Percentiles rank a stretch among this genome's conserved stretches.
Conservation (phyloP, 2,329 filamentous ascomycete genomes). For the Xylariaceae sp. region DNA sequence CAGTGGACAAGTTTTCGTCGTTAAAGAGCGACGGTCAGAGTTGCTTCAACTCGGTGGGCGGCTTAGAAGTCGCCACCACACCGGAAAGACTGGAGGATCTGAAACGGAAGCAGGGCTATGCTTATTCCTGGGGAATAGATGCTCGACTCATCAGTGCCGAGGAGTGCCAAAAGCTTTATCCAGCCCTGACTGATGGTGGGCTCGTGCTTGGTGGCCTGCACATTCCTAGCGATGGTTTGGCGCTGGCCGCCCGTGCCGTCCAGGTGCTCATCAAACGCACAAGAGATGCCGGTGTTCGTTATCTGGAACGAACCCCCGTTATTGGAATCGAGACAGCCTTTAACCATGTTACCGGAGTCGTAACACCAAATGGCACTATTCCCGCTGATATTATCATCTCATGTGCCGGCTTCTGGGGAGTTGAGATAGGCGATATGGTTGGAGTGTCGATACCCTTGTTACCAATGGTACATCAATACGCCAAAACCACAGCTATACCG, state of each 20-base stretch:
- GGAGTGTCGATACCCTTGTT: constrained; percentile 18
- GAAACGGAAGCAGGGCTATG: constrained; percentile 19
- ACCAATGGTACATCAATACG: constrained; percentile 20
- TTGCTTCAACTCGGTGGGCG: constrained; percentile 20
- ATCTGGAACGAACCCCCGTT: constrained; percentile 16
- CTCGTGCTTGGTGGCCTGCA: constrained; percentile 17
- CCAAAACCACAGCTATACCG: constrained; percentile 15
- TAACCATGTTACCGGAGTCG: constrained; percentile 15
- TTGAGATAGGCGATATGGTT: constrained; percentile 19
- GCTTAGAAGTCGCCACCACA: constrained; percentile 19
- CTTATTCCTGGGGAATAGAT: constrained; percentile 18
- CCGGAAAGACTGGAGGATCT: constrained; percentile 18
- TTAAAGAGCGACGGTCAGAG: constrained; percentile 15
- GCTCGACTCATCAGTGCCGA: constrained; percentile 14
- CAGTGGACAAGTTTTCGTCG: constrained; percentile 15
- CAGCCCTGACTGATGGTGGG: constrained; percentile 12
- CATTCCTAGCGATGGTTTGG: constrained; percentile 18
- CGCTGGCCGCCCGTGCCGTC: constrained; percentile 16
- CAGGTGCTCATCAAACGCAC: constrained; percentile 18
- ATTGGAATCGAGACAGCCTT: constrained; percentile 15
- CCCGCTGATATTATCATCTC: constrained; percentile 19
- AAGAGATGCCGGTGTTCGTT: constrained; percentile 15
- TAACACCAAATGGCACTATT: constrained; percentile 11
- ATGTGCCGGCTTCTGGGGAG: constrained; percentile 21
- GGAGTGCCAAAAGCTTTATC: constrained; percentile 15